Evolutionary conservation across 225 moss, liverwort and hornwort species (phyloP), one percentile per base, ranked within the genome.

Genomic region (Physcomitrium patens): DNA sequence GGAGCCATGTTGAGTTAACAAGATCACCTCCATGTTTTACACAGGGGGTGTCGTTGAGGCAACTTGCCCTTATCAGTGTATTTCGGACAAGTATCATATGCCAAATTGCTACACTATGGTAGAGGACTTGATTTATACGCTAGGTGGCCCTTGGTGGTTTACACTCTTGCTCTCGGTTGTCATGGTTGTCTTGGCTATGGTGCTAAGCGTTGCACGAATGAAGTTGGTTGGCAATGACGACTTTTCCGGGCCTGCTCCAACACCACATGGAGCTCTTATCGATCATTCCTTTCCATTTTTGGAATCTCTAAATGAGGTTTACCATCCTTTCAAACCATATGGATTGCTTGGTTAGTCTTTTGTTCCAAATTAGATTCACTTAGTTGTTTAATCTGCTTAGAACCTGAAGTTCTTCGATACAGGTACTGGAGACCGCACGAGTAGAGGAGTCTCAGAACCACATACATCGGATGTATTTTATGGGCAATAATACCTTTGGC

Each of bases 371-470:
- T 20, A 56, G 27, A 31, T 8, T 54, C 10, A 19, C 14, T 10
- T 52, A 27, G 3, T 74, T 31, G 31, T n/a, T 12, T 51, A 26
- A 54, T 14, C 9, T 75, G 61, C 31, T 68, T 10, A 50, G 62
- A 64, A 45, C 44, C 27, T 24, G 46, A 51, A 76, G 20, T 26
- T 47, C 10, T 66, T 62, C 65, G 70, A 60, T 79, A 69, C 69
- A 99, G 97, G 97, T 99, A 69, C 77, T 99, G 44, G 97, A 99
- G 79, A 99, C 91, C 45, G 90, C 91, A 37, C 83, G 97, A 60
- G 95, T 91, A 44, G 97, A 95, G 81, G 97, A 99, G 75, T 94
- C 97, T 31, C 94, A 94, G 70, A 93, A 86, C 78, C 97, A 99
- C 70, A 87, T 99, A 76, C 93, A 99, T 74, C 94, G 97, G 53